Evolutionary conservation across 73 alveolate genomes (phyloP).

Genomic region (Paramecium pentaurelia): DNA sequence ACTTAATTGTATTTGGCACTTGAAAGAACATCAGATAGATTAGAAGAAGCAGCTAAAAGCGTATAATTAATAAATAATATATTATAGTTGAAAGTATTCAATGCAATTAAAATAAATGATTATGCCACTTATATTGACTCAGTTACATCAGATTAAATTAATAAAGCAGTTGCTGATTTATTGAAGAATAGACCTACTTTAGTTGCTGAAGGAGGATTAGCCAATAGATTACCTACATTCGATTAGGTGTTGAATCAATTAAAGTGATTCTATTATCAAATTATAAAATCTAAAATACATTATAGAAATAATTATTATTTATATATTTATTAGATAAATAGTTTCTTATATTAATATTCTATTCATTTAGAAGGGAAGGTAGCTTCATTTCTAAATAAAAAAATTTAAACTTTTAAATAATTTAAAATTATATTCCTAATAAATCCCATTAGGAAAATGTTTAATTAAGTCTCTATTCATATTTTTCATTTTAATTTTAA

Average conservation of each 20-base stretch:
- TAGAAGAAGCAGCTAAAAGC: conserved; percentile 59
- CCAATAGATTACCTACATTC: conserved; percentile 54
- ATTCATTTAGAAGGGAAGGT: background rate
- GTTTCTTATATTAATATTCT: background rate
- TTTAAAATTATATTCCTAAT: background rate
- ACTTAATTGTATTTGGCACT: conserved; percentile 46
- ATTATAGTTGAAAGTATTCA: conserved; percentile 35
- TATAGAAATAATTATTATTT: background rate
- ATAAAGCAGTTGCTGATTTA: conserved; percentile 48
- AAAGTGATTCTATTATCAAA: conserved; percentile 31
- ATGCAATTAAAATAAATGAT: conserved; percentile 43
- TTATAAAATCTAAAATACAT: background rate
- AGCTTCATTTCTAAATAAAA: background rate
- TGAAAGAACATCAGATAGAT: conserved; percentile 59
- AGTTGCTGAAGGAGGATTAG: conserved; percentile 64
- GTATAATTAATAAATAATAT: background rate
- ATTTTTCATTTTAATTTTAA: background rate
- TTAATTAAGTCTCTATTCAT: background rate
- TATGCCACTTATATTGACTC: conserved; percentile 46
- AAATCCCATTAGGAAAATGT: background rate
- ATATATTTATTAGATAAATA: too few species aligned
- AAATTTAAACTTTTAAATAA: too few species aligned
- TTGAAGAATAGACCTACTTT: conserved; percentile 50
- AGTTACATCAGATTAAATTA: conserved; percentile 45
- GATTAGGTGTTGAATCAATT: conserved; percentile 54